A percentile compares a stretch with the other conserved stretches of the same genome.
Conservation (phyloP, 2,329 filamentous ascomycete genomes). For the Hypoxylon sp. region DNA sequence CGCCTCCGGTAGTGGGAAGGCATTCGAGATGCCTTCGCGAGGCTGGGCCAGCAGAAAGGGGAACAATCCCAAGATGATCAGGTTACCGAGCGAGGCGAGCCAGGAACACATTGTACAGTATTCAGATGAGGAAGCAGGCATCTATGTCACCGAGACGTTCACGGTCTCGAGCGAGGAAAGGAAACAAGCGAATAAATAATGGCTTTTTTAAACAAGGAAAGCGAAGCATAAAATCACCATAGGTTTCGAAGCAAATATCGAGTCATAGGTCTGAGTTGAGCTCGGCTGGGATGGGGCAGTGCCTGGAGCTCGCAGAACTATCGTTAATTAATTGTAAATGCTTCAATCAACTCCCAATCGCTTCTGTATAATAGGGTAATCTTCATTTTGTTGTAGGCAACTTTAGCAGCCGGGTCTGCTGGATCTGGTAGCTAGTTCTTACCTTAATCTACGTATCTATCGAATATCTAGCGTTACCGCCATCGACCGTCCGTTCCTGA, state of each 20-base stretch:
- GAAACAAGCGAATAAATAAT: constrained; percentile 8
- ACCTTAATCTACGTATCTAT: not conserved
- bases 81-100: constrained; percentile 27
- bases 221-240: constrained; percentile 2
- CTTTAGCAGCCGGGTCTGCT: constrained; percentile 15
- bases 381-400: constrained; percentile 11
- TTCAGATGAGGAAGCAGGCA: constrained; percentile 27
- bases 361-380: constrained; percentile 13
- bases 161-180: constrained; percentile 25
- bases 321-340: constrained; percentile 7
- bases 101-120: constrained; percentile 26
- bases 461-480: not conserved
- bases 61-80: constrained; percentile 22
- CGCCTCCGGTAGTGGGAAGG: constrained; percentile 9
- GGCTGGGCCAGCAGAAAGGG: constrained; percentile 18
- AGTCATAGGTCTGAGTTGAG: constrained; percentile 18
- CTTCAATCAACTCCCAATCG: constrained; percentile 1
- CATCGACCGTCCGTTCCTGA: not conserved
- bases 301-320: constrained; percentile 20
- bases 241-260: constrained; percentile 11
- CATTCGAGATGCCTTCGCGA: constrained; percentile 26
- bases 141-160: constrained; percentile 27
- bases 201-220: not conserved
- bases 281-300: constrained; percentile 18
- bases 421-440: not conserved